Conservation (phyloP, 2,329 filamentous ascomycete genomes). For the Penicillium sumatraense region DNA sequence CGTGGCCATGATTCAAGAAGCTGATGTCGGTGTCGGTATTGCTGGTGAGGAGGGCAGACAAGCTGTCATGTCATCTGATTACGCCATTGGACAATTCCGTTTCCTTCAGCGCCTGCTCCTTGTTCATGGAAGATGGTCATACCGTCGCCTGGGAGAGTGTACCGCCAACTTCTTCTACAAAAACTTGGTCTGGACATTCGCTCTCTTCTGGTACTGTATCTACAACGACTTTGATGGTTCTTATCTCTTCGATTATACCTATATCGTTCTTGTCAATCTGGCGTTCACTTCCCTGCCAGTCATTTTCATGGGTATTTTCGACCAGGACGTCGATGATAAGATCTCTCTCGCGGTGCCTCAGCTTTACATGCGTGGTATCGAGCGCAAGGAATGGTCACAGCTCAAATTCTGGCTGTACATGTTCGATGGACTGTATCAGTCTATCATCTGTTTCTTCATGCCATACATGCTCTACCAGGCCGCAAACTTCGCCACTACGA, state of each 20-base stretch:
- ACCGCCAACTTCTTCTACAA: conserved; percentile 99
- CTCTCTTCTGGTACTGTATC: conserved; percentile 96
- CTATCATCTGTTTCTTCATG: conserved; percentile 89
- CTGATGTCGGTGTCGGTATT: conserved; percentile 94
- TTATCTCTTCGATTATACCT: conserved; percentile 96
- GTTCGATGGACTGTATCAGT: conserved; percentile 93
- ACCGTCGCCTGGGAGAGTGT: conserved; percentile 86
- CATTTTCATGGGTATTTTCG: conserved; percentile 92
- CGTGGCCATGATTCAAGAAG: conserved; percentile 97
- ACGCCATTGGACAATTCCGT: conserved; percentile 91
- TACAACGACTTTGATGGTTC: conserved; percentile 96
- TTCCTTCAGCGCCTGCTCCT: conserved; percentile 84
- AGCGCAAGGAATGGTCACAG: conserved; percentile 95
- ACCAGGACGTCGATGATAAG: conserved; percentile 94
- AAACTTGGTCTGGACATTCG: conserved; percentile 97
- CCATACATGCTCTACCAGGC: conserved; percentile 78
- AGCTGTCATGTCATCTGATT: conserved; percentile 95
- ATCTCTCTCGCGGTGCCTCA: conserved; percentile 94
- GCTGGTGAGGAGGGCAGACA: conserved; percentile 90
- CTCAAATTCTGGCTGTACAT: conserved; percentile 98
- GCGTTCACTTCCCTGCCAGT: conserved; percentile 95
- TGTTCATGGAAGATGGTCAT: conserved; percentile 95
- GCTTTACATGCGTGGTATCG: conserved; percentile 92
- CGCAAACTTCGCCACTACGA: conserved; percentile 71
- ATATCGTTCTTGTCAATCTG: conserved; percentile 95